Base-by-base conservation (phyloP, 805 yeast genomes). In the Lipomyces starkeyi region DNA sequence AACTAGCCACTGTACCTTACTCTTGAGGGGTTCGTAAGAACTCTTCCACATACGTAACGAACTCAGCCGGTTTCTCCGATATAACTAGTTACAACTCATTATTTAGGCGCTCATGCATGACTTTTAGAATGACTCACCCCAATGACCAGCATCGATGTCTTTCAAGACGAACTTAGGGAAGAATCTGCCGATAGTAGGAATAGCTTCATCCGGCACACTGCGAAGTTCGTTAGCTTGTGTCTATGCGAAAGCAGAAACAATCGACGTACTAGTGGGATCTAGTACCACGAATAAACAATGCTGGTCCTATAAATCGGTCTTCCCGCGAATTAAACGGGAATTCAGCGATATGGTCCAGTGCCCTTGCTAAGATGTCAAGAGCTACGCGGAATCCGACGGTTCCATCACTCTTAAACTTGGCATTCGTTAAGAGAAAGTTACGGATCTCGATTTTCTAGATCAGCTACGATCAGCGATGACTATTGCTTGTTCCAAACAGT, bases 91-190 rank as follows among this genome's bases (percentile, higher is more conserved):
- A 9, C 35, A 29, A 25, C 56, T 22, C 29, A 5, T 22, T 3
- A 22, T 17, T 40, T 13, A n/a, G 29, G 85, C 67, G 17, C 9
- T 59, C 63, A 37, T 22, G 32, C 22, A 3, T 20, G 37, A 53
- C 35, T 14, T 29, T 32, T 20, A n/a, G 55, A 32, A 47, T 40
- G 7, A 73, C 76, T 53, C 68, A 74, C 76, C 72, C 97, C 98
- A 94, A 78, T 94, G 99, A 1, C 97, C 97, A 0, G 93, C 86
- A 22, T 91, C 88, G 29, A 95, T 81, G 74, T 90, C 97, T 58
- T 85, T 82, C 14, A 91, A 79, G 68, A 87, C 90, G 75, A 92
- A 92, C 32, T 82, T 81, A 0, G 98, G 98, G 79, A 92, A 94
- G 75, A 85, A 91, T 65, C 80, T 79, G 1, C 93, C 96, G 61